Base-by-base conservation (phyloP, 2,329 filamentous ascomycete genomes). In the Arachnomyces sp. region DNA sequence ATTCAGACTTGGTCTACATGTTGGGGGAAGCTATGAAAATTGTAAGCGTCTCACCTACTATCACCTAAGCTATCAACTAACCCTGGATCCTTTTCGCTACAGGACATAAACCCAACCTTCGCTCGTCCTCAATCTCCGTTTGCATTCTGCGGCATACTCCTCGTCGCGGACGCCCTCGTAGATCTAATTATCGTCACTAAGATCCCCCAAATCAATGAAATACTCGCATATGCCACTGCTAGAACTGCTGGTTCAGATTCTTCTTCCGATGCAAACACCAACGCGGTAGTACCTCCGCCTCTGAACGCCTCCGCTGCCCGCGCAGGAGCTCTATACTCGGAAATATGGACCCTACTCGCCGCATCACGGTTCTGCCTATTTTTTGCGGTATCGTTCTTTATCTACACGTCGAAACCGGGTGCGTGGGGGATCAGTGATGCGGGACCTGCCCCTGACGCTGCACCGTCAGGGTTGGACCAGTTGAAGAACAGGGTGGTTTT, bases 401-500 rank as follows among this genome's bases (percentile, higher is more conserved):
- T 66, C 25, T 65, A 63, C 39, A 52, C 57, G 40, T 55, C 57
- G 29, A 54, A 55, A 14, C 52, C 56, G 3, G 48, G 43, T 14
- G 46, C 45, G 33, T 59, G 54, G 53, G 50, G 49, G 3, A 36
- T 32, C 4, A 16, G 5, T 16, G 31, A 32, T 16, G n/a, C 31
- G 31, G 15, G 31, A 7, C n/a, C 12, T 4, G 4, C 15, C 5
- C 7, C n/a, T 32, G n/a, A 14, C 7, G 12, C 5, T 16, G 45
- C 47, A 35, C 39, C 57, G 44, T 39, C 53, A 47, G 54, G 72
- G 58, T 71, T 78, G 36, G 82, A 88, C 46, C 75, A 77, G 16
- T 63, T 95, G 52, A 87, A 89, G 68, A 94, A 93, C 59, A 77
- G 86, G 37, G 69, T 94, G 31, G 78, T 94, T 31, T 93, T 95